Base-by-base conservation (phyloP, 768 basidiomycete species). In the Mycena haematopus region DNA sequence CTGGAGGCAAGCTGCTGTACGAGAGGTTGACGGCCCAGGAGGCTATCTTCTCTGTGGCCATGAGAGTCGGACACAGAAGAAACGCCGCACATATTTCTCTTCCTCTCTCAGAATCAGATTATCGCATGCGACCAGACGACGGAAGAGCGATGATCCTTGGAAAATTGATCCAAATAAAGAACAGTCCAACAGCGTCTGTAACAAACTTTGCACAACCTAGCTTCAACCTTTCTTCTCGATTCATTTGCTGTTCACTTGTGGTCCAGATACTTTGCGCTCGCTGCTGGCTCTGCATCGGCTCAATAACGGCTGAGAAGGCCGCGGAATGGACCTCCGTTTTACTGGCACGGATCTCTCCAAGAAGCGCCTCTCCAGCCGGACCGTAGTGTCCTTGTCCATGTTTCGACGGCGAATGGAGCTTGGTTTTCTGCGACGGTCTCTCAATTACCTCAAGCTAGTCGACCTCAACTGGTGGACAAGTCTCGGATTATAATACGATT, bases 31-130 rank as follows among this genome's bases (percentile, higher is more conserved):
- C 62, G 11, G 66, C 68, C 70, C 70, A 70, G 50, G 63, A 58
- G 14, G 70, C 70, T 24, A 69, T 33, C 45, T 47, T 49, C 56
- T 67, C 60, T 40, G 70, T 70, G 27, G 70, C 70, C 70, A 70
- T 70, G 67, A 52, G 44, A 6, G 54, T 47, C 11, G 15, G 56
- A 36, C 29, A 54, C 57, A 60, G 54, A 29, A 55, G 49, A 19
- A 36, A 55, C 54, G 47, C 25, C 45, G n/a, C n/a, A 31, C 29
- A 31, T 5, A 9, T 31, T 31, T 5, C 9, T 9, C 29, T 5
- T 31, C 29, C 29, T 9, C 29, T 31, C 9, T 31, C 29, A 31
- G 29, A 4, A 4, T 31, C 42, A 36, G 38, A 45, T 24, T 31
- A 45, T 62, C 38, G 31, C 6, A 36, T 36, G 11, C 8, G 50